A percentile compares a stretch with the other conserved stretches of the same genome.
These are phyloP conservation scores for Cryptosporidium sp. DNA, from an alignment of 169 alveolate species.

Conservation along the genomic window DNA sequence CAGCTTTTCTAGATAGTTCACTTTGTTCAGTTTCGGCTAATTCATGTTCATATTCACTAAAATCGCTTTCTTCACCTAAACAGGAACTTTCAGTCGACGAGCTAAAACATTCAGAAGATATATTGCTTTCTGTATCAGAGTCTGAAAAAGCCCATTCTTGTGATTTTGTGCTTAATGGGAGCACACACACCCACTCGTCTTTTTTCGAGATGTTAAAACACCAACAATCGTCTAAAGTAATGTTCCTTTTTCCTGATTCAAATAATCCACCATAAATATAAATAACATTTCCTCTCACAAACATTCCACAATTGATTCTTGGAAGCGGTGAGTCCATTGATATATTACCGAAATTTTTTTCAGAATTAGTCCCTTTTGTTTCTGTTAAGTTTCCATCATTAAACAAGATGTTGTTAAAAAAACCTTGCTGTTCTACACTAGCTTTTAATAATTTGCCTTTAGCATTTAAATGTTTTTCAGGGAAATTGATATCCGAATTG, in stretches of 20 bases:
- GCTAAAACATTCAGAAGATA: not conserved
- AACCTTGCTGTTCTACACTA: not conserved
- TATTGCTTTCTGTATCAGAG: slow-evolving; percentile 11
- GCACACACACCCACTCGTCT: slow-evolving; percentile 82
- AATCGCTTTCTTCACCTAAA: slow-evolving; percentile 25
- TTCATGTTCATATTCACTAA: not conserved
- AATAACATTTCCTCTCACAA: slow-evolving; percentile 77
- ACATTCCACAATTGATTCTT: slow-evolving; percentile 81
- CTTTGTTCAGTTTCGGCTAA: not conserved
- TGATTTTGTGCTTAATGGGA: slow-evolving; percentile 39
- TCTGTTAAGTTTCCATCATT: slow-evolving; percentile 20
- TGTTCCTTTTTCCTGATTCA: slow-evolving; percentile 81
- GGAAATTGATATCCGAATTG: not conserved
- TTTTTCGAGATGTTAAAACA: slow-evolving; percentile 80
- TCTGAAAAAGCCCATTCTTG: not conserved
- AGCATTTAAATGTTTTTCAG: not conserved
- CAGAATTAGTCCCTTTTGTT: slow-evolving; percentile 17
- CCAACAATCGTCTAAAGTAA: slow-evolving; percentile 86
- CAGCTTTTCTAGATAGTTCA: slow-evolving; percentile 18
- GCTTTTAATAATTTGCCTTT: not conserved
- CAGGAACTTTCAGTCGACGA: slow-evolving; percentile 1
- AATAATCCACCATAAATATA: slow-evolving; percentile 83
- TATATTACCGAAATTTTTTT: not conserved
- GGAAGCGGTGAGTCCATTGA: slow-evolving; percentile 77
- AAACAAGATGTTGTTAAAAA: not conserved